Evolutionary conservation across 345 rosid genomes (phyloP).

Genomic region (Lumnitzera racemosa): DNA sequence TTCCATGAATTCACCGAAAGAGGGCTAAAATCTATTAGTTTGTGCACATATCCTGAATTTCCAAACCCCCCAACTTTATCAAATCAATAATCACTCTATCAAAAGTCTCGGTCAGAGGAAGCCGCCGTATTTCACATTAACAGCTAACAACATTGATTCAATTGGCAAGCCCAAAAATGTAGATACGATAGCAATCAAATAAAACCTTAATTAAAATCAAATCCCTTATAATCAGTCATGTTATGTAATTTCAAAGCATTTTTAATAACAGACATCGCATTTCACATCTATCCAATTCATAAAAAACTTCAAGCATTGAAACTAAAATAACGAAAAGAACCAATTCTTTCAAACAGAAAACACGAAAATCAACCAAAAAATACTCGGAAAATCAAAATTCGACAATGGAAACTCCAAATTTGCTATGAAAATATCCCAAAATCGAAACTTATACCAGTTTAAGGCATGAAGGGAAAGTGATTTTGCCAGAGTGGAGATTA

Average conservation of each 20-base stretch:
- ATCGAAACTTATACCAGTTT: constrained; percentile 41
- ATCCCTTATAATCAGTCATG: background rate
- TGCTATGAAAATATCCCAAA: background rate
- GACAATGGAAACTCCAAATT: background rate
- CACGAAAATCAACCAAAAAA: background rate
- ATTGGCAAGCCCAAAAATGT: background rate
- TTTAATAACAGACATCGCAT: no score
- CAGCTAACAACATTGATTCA: constrained; percentile 1
- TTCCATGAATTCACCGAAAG: no score
- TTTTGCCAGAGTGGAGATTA: constrained; percentile 33
- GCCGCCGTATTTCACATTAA: no score
- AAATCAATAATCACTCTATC: no score
- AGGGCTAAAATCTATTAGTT: no score
- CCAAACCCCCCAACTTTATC: no score
- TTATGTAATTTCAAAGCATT: no score
- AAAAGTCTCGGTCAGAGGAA: no score
- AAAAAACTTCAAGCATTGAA: background rate
- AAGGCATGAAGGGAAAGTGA: constrained; percentile 91
- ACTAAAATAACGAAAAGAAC: background rate
- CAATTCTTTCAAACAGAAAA: background rate
- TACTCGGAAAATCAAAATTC: background rate
- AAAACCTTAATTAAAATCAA: background rate
- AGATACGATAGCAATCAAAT: background rate
- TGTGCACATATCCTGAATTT: no score
- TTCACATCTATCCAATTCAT: background rate